These are phyloP conservation scores for Rhododendron simsii DNA, from an alignment of 148 eudicot genomes.

Conservation along the genomic window DNA sequence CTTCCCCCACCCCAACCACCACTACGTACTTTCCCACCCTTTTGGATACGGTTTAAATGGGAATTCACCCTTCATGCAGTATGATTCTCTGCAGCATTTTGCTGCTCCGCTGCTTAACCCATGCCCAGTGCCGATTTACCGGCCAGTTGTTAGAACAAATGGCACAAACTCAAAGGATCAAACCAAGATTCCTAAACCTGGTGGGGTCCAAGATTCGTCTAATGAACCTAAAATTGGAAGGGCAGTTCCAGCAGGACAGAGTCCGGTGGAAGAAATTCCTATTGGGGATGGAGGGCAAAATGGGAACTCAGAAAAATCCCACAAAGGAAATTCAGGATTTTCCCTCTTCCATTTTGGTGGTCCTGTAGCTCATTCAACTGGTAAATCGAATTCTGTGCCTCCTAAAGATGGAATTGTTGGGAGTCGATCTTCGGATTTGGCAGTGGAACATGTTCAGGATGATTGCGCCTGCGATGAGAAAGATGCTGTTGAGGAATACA, in stretches of 20 bases:
- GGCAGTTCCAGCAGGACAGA: slow-evolving; percentile 21
- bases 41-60: slow-evolving; percentile 53
- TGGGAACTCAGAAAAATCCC: slow-evolving; percentile 20
- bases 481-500: slow-evolving; percentile 77
- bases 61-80: slow-evolving; percentile 58
- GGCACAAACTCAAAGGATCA: slow-evolving; percentile 40
- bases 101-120: slow-evolving; percentile 49
- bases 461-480: slow-evolving; percentile 43
- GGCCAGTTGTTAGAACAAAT: slow-evolving; percentile 43
- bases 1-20: slow-evolving; percentile 68
- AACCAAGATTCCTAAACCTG: slow-evolving; percentile 17
- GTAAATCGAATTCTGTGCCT: slow-evolving; percentile 29
- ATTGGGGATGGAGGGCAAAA: slow-evolving; percentile 22
- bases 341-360: slow-evolving; percentile 86
- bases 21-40: slow-evolving; percentile 53
- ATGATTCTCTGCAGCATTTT: slow-evolving; percentile 62
- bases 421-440: slow-evolving; percentile 19
- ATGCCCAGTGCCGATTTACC: slow-evolving; percentile 59
- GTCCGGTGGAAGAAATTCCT: slow-evolving; percentile 20
- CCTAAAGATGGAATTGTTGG: slow-evolving; percentile 39
- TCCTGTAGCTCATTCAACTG: slow-evolving; percentile 66
- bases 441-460: slow-evolving; percentile 32
- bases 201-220: slow-evolving; percentile 24
- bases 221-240: slow-evolving; percentile 29
- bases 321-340: slow-evolving; percentile 46